Base-by-base conservation (phyloP, 805 yeast genomes). In the Wickerhamomyces hampshirensis region DNA sequence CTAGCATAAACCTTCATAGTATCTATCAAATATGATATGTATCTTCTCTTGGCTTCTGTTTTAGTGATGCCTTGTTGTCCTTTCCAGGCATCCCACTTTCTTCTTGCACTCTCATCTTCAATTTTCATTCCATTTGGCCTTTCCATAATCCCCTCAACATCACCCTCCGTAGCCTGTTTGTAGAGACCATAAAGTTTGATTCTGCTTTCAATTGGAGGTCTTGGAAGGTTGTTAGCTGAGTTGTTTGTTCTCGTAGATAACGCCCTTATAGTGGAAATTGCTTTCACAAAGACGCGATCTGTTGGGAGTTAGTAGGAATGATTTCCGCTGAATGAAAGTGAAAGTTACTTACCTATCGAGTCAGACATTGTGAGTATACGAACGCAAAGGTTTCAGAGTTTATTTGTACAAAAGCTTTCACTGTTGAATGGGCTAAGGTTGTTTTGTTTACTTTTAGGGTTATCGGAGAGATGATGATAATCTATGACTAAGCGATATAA, bases 151-250 rank as follows among this genome's bases (percentile, higher is more conserved):
- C 80, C 80, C 32, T 71, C 73, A 7, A 84, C 87, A 55, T 86
- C 77, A 6, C 96, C 96, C 58, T 84, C 66, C 1, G 94, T 86
- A 2, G 95, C 89, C 55, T 86, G 96, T 51, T 86, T 87, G 61
- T 85, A 86, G 34, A 86, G 68, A 0, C 95, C 95, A 56, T 86
- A 86, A 4, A 86, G 66, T 44, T 69, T 69, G 39, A 81, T 76
- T 23, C 95, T 59, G 41, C 67, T 73, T 35, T 78, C 81, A 3
- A 84, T 71, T 0, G 93, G 88, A 0, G 95, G 95, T 18, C 89
- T 68, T 1, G 89, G 87, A 19, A 84, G 61, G 24, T 7, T 11
- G 24, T 21, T 21, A 8, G 24, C 11, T 8, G 80, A 64, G 12
- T 79, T 79, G 42, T 74, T 68, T 30, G 77, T 75, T 15, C 81